phyloP scores from a whole-genome alignment of 768 basidiomycete genomes.

The Suillus subalutaceus region DNA sequence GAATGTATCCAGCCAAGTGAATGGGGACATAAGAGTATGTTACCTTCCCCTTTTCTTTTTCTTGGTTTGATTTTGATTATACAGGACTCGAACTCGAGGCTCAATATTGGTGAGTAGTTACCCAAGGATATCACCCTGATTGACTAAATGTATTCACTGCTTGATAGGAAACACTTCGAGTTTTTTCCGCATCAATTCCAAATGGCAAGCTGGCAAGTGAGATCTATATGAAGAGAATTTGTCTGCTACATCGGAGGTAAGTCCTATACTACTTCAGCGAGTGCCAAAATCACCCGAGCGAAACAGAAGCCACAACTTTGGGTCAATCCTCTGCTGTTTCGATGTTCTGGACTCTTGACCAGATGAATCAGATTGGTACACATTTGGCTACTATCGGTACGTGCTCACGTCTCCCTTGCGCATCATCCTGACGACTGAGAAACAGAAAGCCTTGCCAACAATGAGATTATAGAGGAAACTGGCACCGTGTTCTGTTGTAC shows the following conservation, averaged over 20 bases:
- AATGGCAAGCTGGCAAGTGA: neutral
- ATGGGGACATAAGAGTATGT: neutral
- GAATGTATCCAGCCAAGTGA: neutral
- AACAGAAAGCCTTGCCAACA: neutral
- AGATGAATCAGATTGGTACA: neutral
- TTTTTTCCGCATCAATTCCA: neutral
- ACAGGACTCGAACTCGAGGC: neutral
- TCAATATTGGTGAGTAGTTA: neutral
- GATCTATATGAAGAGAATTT: neutral
- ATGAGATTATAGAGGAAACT: neutral
- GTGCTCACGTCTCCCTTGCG: neutral
- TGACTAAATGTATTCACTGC: neutral
- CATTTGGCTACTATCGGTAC: neutral
- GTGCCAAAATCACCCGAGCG: neutral
- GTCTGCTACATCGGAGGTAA: neutral
- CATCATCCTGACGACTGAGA: neutral
- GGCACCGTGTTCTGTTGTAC: neutral
- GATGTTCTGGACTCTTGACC: conserved; percentile 1
- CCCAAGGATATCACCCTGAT: neutral
- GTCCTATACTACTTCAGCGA: neutral
- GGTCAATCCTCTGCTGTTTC: neutral
- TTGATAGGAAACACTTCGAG: neutral
- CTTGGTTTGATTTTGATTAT: neutral
- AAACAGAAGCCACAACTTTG: neutral
- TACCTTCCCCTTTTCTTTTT: neutral